These are phyloP conservation scores for Sporothrix globosa DNA, from an alignment of 2,329 filamentous ascomycete species.

Conservation along the genomic window DNA sequence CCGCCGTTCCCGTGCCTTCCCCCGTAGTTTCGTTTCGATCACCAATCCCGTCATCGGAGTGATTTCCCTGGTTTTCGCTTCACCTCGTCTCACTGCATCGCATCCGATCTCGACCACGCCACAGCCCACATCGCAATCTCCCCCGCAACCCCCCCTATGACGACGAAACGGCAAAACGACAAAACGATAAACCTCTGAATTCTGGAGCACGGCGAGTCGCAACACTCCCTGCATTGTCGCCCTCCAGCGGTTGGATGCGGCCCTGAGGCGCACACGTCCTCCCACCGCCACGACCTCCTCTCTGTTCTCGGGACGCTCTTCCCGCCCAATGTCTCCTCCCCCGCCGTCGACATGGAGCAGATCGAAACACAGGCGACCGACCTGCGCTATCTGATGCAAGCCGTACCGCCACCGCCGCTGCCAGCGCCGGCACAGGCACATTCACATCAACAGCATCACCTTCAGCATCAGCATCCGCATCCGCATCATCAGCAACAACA, in stretches of 20 bases:
- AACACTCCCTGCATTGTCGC: background rate
- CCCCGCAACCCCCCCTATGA: background rate
- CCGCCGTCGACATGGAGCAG: slow-evolving; percentile 53
- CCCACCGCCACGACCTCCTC: background rate
- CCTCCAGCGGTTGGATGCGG: background rate
- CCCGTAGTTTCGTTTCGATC: slow-evolving; percentile 13
- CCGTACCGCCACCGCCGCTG: slow-evolving; percentile 32
- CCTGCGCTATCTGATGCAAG: slow-evolving; percentile 54
- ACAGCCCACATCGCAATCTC: slow-evolving; percentile 14
- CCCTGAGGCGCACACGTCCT: background rate
- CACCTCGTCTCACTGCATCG: background rate
- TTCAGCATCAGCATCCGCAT: slow-evolving; percentile 20
- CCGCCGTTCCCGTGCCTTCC: slow-evolving; percentile 12
- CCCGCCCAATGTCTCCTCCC: slow-evolving; percentile 38
- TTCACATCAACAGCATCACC: background rate
- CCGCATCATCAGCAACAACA: slow-evolving; percentile 18
- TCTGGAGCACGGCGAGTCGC: background rate
- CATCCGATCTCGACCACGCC: background rate
- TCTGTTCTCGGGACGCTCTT: background rate
- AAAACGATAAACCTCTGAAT: too few relatives aligned
- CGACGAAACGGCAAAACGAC: background rate
- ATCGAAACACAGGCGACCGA: slow-evolving; percentile 59
- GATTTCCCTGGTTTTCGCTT: background rate
- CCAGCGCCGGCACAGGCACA: slow-evolving; percentile 24
- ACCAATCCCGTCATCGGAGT: background rate